Conservation (phyloP, 345 rosid species). For the Clarkia xantiana region DNA sequence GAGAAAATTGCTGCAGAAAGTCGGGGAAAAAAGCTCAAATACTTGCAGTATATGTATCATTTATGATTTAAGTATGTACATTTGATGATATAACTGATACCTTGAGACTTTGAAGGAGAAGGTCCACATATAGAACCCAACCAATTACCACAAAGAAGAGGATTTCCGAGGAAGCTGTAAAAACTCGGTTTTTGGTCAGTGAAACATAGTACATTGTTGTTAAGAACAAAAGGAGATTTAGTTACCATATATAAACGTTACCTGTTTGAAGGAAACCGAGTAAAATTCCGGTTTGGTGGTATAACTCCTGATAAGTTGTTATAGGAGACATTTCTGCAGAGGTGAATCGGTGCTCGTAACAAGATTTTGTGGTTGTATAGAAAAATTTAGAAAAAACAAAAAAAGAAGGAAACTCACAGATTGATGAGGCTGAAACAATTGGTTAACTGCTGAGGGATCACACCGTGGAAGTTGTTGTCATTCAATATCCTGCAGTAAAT, state of each 20-base stretch:
- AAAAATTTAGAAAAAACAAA: not conserved
- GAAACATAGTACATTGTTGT: too few relatives aligned
- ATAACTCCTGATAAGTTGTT: conserved; percentile 74
- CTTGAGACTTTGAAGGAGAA: conserved; percentile 31
- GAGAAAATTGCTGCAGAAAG: conserved; percentile 31
- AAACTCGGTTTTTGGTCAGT: not conserved
- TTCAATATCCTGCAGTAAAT: conserved; percentile 45
- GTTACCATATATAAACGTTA: conserved; percentile 6
- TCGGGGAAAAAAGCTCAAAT: not conserved
- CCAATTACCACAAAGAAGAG: conserved; percentile 75
- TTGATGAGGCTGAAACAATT: conserved; percentile 61
- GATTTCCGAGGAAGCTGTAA: conserved; percentile 64
- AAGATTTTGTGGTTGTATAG: too few relatives aligned
- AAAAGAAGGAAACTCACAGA: conserved; percentile 30
- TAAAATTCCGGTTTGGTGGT: conserved; percentile 49
- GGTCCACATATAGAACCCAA: conserved; percentile 62
- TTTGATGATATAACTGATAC: conserved; percentile 16
- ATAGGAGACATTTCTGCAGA: conserved; percentile 60
- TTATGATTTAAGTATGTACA: too few relatives aligned
- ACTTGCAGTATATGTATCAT: too few relatives aligned
- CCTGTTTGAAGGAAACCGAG: conserved; percentile 61
- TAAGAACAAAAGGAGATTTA: too few relatives aligned
- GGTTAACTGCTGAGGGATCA: conserved; percentile 66
- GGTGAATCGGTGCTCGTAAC: not conserved
- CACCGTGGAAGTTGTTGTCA: conserved; percentile 61